Conservation (phyloP, 768 basidiomycete genomes). For the Lactarius trivialis region DNA sequence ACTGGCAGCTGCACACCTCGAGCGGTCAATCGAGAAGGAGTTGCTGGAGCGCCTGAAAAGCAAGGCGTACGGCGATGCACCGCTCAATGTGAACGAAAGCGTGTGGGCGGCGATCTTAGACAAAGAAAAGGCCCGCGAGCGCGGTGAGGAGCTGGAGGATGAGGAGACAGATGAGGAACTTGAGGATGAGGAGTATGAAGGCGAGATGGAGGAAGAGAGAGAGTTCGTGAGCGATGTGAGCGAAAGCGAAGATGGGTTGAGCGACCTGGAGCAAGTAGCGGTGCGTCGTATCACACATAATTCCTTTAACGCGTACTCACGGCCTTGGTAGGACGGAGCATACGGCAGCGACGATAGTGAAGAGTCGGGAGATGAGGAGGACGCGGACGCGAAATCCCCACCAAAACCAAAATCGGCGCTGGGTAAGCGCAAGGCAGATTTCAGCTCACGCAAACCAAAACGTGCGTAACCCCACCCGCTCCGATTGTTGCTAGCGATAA, state of each 20-base stretch:
- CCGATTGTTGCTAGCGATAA: neutral
- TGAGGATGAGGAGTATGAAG: conserved; percentile 42
- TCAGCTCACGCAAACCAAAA: conserved; percentile 16
- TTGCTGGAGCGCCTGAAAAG: conserved; percentile 91
- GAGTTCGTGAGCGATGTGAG: conserved; percentile 75
- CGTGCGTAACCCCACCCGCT: conserved; percentile 1
- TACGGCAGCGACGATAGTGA: conserved; percentile 3
- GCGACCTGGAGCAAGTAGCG: conserved; percentile 62
- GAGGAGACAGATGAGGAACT: conserved; percentile 37
- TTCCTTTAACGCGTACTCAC: neutral
- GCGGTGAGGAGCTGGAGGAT: conserved; percentile 34
- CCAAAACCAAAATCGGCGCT: conserved; percentile 10
- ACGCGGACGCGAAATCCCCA: neutral
- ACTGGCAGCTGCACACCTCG: conserved; percentile 89
- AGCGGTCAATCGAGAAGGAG: conserved; percentile 93
- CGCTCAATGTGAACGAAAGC: conserved; percentile 94
- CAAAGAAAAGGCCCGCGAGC: conserved; percentile 53
- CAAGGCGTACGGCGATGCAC: conserved; percentile 96
- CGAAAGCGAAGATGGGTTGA: conserved; percentile 55
- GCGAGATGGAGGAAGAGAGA: conserved; percentile 48
- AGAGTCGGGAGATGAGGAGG: conserved; percentile 8
- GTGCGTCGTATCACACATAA: conserved; percentile 37
- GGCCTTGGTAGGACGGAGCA: conserved; percentile 1
- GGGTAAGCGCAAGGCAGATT: conserved; percentile 15
- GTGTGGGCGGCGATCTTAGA: conserved; percentile 94